Evolutionary conservation across 768 basidiomycete species (phyloP), one percentile per base, ranked within the genome.

Genomic region (Chiua virens): DNA sequence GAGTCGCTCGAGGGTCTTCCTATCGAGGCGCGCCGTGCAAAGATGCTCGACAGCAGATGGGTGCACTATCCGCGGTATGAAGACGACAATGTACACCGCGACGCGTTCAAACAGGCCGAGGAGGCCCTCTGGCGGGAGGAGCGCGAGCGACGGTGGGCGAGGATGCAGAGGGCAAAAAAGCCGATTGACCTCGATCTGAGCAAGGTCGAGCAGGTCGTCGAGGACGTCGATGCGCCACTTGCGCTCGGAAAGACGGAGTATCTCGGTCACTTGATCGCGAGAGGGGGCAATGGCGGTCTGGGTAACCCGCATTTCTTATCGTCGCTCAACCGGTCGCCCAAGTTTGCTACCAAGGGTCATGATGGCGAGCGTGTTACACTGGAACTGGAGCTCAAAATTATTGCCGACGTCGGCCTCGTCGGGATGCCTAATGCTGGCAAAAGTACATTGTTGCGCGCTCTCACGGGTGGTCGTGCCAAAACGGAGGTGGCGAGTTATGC

Each of bases 341-440:
- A 93, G 67, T 89, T 89, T 55, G 95, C 91, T 0, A 86, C 89
- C 17, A 79, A 84, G 17, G 93, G 91, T 0, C 76, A 79, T 8
- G 79, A 80, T 5, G 92, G 69, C 17, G 89, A 92, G 59, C 77
- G 82, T 5, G 71, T 95, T 55, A 86, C 87, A 1, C 78, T 98
- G n/a, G 79, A 85, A 18, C 76, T 99, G 14, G 96, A 97, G 67
- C 86, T 99, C 54, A 98, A 98, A 68, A 78, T 96, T 7, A 77
- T 95, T 4, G 93, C 96, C 3, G 96, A 99, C 66, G 77, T 98
- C n/a, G 97, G 92, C 0, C 75, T 99, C 18, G 94, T 99, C 3
- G 97, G 97, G 0, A 85, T 97, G 74, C 97, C 97, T 8, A 99
- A 98, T 59, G 92, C 90, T 0, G 96, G 87, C 25, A 90, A 92